Conservation (phyloP, 2,329 filamentous ascomycete genomes). For the Monosporascus sp. region DNA sequence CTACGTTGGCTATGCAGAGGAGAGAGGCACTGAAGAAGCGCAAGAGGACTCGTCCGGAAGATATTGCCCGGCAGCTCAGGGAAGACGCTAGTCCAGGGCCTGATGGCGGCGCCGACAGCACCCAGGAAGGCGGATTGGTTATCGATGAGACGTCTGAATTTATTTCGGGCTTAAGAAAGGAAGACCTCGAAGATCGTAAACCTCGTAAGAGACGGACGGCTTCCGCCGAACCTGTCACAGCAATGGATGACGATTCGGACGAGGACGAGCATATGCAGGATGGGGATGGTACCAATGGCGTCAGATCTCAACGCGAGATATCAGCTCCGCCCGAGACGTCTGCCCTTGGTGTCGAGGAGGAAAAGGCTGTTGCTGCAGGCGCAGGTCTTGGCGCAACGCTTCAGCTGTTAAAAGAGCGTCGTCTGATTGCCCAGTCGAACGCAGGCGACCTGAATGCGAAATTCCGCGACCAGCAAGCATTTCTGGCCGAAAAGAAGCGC, state of each 20-base stretch:
- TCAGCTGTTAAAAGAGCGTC: constrained; percentile 76
- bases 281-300: constrained; percentile 42
- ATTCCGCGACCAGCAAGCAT: constrained; percentile 67
- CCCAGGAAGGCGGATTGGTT: constrained; percentile 59
- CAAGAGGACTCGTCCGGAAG: constrained; percentile 79
- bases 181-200: constrained; percentile 49
- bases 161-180: constrained; percentile 74
- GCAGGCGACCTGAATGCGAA: constrained; percentile 60
- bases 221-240: constrained; percentile 33
- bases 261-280: constrained; percentile 43
- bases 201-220: constrained; percentile 37
- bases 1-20: constrained; percentile 76
- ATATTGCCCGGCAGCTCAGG: constrained; percentile 75
- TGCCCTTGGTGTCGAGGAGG: constrained; percentile 74
- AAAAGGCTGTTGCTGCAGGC: constrained; percentile 72
- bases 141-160: constrained; percentile 97
- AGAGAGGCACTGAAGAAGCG: constrained; percentile 84
- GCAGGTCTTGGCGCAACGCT: constrained; percentile 78
- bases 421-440: constrained; percentile 63
- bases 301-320: constrained; percentile 39
- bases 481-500: constrained; percentile 73
- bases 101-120: constrained; percentile 38
- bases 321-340: constrained; percentile 43
- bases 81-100: constrained; percentile 51
- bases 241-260: constrained; percentile 40